Base-by-base conservation (phyloP, 345 rosid genomes). In the Citrus mangshanensis region DNA sequence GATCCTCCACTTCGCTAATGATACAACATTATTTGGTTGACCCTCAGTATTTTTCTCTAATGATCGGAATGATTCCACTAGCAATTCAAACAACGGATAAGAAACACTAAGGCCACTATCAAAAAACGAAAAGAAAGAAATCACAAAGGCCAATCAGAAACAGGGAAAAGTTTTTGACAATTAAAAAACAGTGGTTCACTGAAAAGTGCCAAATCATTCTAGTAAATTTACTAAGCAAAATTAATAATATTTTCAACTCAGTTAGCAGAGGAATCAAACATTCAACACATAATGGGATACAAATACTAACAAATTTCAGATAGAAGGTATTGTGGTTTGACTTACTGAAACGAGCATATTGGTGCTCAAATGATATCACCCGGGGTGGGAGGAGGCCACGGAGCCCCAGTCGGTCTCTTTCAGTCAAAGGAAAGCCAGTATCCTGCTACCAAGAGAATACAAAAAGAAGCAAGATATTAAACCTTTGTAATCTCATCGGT, bases 321-420 rank as follows among this genome's bases (percentile, higher is more conserved):
- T 16, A 25, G 72, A 63, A 10, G 7, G 37, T n/a, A 62, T 19
- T 40, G 21, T 18, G 25, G 32, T 27, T 64, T 61, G 9, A 88
- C 98, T 90, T 87, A 96, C 99, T 91, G 86, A 96, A 96, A 84
- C 99, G 99, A 58, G 78, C 94, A 88, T 94, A 84, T 75, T 96
- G 99, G 3, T 96, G 97, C 85, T 91, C 94, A 74, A 92, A 91
- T 58, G 99, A 91, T 54, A 96, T 88, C 38, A 96, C 92, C 51
- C 98, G 97, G 70, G 99, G 98, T 13, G 99, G 99, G 80, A 96
- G 99, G 64, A 96, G 92, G 37, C 98, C 99, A 63, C 99, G 89
- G 14, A 96, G 89, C 25, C 99, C 99, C 51, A 96, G 86, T 74
- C 99, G 89, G 81, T 96, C 98, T 83, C 99, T 93, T 88, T 96